A percentile compares a stretch with the other conserved stretches of the same genome.
phyloP scores from a whole-genome alignment of 805 yeast species.

The Isabelozyma rhagii region DNA sequence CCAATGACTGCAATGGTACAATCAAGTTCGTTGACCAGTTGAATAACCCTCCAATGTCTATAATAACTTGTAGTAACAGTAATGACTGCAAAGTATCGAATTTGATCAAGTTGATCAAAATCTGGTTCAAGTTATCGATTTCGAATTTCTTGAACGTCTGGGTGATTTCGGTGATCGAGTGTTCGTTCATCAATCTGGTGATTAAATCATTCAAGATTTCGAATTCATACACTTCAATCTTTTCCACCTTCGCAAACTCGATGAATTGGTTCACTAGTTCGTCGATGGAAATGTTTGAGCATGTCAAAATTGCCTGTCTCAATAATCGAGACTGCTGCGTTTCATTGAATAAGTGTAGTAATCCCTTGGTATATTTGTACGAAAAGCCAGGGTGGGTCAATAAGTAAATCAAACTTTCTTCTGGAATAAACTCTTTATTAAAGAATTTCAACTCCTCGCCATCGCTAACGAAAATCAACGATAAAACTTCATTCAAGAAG shows the following conservation, averaged over 20 bases:
- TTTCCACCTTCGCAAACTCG: constrained; percentile 46
- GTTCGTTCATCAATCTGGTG: constrained; percentile 63
- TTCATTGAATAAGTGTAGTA: constrained; percentile 47
- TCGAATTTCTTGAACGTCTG: constrained; percentile 32
- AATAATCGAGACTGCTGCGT: constrained; percentile 56
- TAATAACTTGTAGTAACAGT: constrained; percentile 58
- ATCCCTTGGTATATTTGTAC: constrained; percentile 46
- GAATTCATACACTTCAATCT: not conserved
- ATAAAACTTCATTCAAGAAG: constrained; percentile 47
- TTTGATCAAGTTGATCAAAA: constrained; percentile 31
- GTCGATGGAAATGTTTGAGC: constrained; percentile 61
- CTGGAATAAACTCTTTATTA: constrained; percentile 43
- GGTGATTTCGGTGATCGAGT: constrained; percentile 57
- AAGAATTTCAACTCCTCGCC: constrained; percentile 17
- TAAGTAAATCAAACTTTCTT: constrained; percentile 62
- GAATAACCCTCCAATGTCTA: constrained; percentile 73
- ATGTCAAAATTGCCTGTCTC: constrained; percentile 79
- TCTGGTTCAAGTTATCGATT: constrained; percentile 31
- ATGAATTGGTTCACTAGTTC: constrained; percentile 65
- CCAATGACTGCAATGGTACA: constrained; percentile 39
- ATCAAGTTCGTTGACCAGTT: constrained; percentile 57
- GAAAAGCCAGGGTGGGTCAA: constrained; percentile 90
- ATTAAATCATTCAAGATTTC: constrained; percentile 69
- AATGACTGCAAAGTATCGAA: constrained; percentile 52
- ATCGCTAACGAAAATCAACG: constrained; percentile 33